Evolutionary conservation across 1,284 basidiomycete species (phyloP), one percentile per base, ranked within the genome.

Genomic region (Cutaneotrichosporon curvatum): DNA sequence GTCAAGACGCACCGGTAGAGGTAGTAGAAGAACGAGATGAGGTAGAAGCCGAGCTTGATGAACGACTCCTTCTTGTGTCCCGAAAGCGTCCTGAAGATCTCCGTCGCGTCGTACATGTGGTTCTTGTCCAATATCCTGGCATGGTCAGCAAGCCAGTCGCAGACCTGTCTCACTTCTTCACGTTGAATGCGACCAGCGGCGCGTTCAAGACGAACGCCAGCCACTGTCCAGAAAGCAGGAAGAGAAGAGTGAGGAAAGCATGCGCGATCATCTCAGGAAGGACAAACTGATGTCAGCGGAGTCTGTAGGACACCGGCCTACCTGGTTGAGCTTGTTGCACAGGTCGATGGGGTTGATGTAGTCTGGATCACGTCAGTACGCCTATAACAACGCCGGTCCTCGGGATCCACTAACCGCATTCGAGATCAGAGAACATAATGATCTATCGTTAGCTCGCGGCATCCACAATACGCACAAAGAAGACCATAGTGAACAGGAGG

Each of bases 291-390:
- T 37, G 35, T 47, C 35, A 43, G 39, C 16, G 25, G 4, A 6
- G 15, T n/a, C 23, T 22, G 28, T 7, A 37, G 49, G 28, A 18
- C 57, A 28, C 7, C 12, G 44, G 12, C 28, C 10, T 56, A 95
- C 94, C 75, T 94, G 88, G 73, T 98, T 99, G 65, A 99, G 84
- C 78, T 97, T 97, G 77, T 97, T 97, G 77, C 95, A 98, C 32
- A 98, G 83, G 74, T 99, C 94, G 81, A 98, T 97, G 47, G 94
- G 94, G 76, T 98, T 99, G 78, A 98, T 95, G 76, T 97, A 98
- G 79, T 97, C 67, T 70, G 48, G 8, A 6, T n/a, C 20, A n/a
- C 15, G 36, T 51, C 25, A 48, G 50, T 19, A 38, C 30, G n/a
- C 19, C 19, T 31, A n/a, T n/a, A n/a, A n/a, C n/a, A n/a, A n/a